Evolutionary conservation across 208 protist species (phyloP), one percentile per base, ranked within the genome.

Genomic region (Trypanosoma cruzi): DNA sequence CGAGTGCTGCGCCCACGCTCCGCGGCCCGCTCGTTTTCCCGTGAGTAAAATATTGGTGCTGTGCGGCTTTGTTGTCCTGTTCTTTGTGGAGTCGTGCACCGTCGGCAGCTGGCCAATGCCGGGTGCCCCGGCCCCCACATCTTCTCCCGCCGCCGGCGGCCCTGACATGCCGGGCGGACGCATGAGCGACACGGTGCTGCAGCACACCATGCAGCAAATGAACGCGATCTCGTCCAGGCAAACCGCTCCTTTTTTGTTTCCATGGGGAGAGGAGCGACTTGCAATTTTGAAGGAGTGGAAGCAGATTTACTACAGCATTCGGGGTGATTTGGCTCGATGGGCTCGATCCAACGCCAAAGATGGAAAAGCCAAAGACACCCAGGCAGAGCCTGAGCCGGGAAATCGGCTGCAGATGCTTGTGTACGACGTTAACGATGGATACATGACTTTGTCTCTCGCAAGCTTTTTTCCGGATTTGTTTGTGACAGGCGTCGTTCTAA

Each of bases 271-370:
- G 1, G 58, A 73, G 5, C 56, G 65, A n/a, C 68, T 73, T 0
- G 58, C 46, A 0, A 36, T 79, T 8, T 71, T 79, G 28, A 65
- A 63, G 36, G 57, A 74, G 69, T 85, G 80, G 75, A 65, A 58
- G 28, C 68, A 71, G 11, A 60, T 85, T 36, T 85, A 85, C 49
- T 59, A 68, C 31, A 79, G 71, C 53, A 58, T 82, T 22, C 46
- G 59, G 11, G 28, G 10, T 31, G 36, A 60, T 24, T 52, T 64
- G 55, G 24, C n/a, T 20, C 10, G 16, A 20, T 2, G n/a, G 1
- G 53, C 28, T 36, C 13, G 13, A 31, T 0, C 32, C 11, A 57
- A 48, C 1, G 46, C 0, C 26, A 37, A 64, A 28, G 56, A 46
- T 22, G 31, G 14, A 8, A n/a, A 42, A 48, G 37, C 44, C 48